Evolutionary conservation across 2,329 filamentous ascomycete species (phyloP).

Genomic region (Canariomyces notabilis): DNA sequence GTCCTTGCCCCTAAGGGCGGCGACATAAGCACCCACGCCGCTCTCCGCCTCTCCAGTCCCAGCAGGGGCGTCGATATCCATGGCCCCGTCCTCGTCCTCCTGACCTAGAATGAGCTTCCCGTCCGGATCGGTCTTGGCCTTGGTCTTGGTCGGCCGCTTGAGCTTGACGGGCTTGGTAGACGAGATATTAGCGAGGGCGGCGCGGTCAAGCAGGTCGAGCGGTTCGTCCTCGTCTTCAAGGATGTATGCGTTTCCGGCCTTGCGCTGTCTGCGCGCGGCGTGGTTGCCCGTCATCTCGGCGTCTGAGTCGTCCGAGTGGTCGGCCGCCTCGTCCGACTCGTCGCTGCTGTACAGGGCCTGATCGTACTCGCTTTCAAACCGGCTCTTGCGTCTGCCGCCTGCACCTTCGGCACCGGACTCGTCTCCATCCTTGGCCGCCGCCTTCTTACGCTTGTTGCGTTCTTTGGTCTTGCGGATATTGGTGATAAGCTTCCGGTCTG

Average conservation of each 20-base stretch:
- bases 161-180: constrained; percentile 74
- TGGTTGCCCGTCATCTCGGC: constrained; percentile 43
- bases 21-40: constrained; percentile 65
- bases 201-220: constrained; percentile 84
- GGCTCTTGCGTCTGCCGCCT: constrained; percentile 44
- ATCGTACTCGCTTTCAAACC: constrained; percentile 90
- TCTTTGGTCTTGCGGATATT: constrained; percentile 97
- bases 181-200: constrained; percentile 87
- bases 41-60: constrained; percentile 42
- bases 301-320: constrained; percentile 57
- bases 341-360: constrained; percentile 88
- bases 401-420: constrained; percentile 48
- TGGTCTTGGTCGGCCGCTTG: constrained; percentile 54
- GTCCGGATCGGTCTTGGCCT: constrained; percentile 67
- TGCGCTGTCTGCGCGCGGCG: constrained; percentile 40
- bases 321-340: constrained; percentile 41
- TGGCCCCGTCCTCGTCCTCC: constrained; percentile 50
- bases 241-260: constrained; percentile 69
- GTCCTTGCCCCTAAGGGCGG: constrained; percentile 63
- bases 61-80: constrained; percentile 52
- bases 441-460: constrained; percentile 84
- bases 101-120: constrained; percentile 74
- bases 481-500: constrained; percentile 80
- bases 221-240: constrained; percentile 93
- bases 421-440: constrained; percentile 53